Evolutionary conservation across 2,329 filamentous ascomycete species (phyloP).

Genomic region (Metarhizium anisopliae): DNA sequence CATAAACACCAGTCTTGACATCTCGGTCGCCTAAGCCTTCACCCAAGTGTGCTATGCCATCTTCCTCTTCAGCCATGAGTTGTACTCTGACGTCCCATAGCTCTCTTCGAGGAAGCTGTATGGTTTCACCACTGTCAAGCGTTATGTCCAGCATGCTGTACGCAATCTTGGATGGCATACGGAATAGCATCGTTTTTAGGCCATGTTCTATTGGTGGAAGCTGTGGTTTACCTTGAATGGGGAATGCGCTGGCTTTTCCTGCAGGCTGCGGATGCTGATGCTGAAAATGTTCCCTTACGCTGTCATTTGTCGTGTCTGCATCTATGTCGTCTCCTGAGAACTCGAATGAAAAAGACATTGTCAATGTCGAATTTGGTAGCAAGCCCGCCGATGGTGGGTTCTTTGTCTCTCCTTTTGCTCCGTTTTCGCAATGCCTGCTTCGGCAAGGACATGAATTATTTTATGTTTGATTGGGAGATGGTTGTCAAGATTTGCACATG

Average conservation of each 20-base stretch:
- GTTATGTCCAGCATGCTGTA: constrained; percentile 54
- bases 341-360: constrained; percentile 49
- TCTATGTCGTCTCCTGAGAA: constrained; percentile 59
- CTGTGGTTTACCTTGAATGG: constrained; percentile 51
- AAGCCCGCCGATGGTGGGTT: neutral
- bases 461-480: no score
- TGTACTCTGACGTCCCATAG: constrained; percentile 76
- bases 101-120: constrained; percentile 61
- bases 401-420: neutral
- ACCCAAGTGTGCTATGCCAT: constrained; percentile 22
- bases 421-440: neutral
- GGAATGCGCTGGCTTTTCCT: constrained; percentile 41
- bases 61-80: constrained; percentile 64
- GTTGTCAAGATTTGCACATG: no score
- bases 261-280: constrained; percentile 14
- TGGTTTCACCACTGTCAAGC: constrained; percentile 41
- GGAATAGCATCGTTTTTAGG: constrained; percentile 40
- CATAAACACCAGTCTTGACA: constrained; percentile 73
- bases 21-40: constrained; percentile 58
- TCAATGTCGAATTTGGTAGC: neutral
- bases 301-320: constrained; percentile 13
- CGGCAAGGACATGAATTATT: no score
- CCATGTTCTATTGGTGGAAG: constrained; percentile 45
- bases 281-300: neutral
- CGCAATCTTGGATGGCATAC: constrained; percentile 64